These are phyloP conservation scores for Endocalyx cinctus DNA, from an alignment of 2,329 filamentous ascomycete genomes.

Conservation along the genomic window DNA sequence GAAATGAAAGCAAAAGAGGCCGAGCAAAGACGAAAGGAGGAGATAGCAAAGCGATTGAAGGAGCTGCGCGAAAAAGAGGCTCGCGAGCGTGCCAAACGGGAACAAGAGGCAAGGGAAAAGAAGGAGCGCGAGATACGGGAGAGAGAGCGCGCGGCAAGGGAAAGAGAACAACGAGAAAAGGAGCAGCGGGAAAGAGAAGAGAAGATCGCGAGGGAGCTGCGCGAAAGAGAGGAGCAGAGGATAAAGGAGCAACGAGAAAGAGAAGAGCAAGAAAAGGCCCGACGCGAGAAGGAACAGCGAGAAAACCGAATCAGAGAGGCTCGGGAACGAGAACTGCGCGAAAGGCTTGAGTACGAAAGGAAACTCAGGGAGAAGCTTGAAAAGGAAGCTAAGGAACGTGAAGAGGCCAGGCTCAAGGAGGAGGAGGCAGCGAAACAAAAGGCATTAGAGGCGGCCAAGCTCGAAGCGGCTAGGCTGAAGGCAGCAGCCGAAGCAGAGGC, in stretches of 20 bases:
- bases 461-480: conserved; percentile 6
- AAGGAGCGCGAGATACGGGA: conserved; percentile 33
- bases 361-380: conserved; percentile 15
- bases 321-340: conserved; percentile 24
- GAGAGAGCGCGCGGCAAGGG: conserved; percentile 23
- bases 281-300: conserved; percentile 27
- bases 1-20: conserved; percentile 58
- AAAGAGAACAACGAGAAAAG: conserved; percentile 23
- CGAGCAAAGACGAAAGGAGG: conserved; percentile 55
- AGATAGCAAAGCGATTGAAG: conserved; percentile 46
- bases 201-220: conserved; percentile 31
- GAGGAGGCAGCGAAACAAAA: conserved; percentile 27
- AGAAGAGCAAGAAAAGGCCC: conserved; percentile 28
- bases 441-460: conserved; percentile 17
- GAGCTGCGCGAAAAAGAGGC: conserved; percentile 52
- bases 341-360: conserved; percentile 34
- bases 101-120: conserved; percentile 29
- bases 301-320: conserved; percentile 29
- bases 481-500: conserved; percentile 13
- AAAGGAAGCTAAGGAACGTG: conserved; percentile 11
- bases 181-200: conserved; percentile 27
- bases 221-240: conserved; percentile 23
- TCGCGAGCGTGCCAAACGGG: conserved; percentile 26
- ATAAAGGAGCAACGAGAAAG: conserved; percentile 29
- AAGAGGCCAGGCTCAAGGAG: conserved; percentile 24